Conservation (phyloP, 2,329 filamentous ascomycete genomes). For the Trichophaea hybrida region DNA sequence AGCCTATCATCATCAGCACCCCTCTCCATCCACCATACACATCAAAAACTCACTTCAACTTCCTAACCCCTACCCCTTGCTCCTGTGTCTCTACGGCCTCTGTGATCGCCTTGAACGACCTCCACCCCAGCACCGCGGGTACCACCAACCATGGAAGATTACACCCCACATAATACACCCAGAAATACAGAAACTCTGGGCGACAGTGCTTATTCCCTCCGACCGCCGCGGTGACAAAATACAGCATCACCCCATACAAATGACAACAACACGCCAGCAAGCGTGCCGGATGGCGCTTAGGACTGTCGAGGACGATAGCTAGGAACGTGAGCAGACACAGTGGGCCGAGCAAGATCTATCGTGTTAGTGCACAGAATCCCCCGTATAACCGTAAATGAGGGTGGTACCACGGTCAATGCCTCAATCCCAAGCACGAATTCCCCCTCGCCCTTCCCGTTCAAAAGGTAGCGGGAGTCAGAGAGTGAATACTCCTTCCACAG, state of each 20-base stretch:
- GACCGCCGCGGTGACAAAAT: conserved; percentile 15
- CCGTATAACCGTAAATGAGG: neutral
- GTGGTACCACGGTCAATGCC: conserved; percentile 58
- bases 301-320: conserved; percentile 9
- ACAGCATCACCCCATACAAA: conserved; percentile 19
- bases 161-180: conserved; percentile 19
- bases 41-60: neutral
- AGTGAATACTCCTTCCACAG: conserved; percentile 87
- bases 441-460: conserved; percentile 40
- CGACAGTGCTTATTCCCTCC: conserved; percentile 15
- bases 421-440: conserved; percentile 80
- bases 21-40: neutral
- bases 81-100: neutral
- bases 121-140: conserved; percentile 4
- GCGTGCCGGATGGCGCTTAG: conserved; percentile 16
- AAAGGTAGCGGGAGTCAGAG: conserved; percentile 76
- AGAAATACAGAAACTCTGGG: conserved; percentile 17
- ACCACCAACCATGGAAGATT: conserved; percentile 21
- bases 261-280: conserved; percentile 14
- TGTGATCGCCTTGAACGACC: neutral
- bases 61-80: neutral
- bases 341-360: conserved; percentile 17
- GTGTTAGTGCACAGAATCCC: neutral
- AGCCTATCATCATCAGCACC: neutral
- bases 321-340: conserved; percentile 13